Evolutionary conservation across 768 basidiomycete species (phyloP), one percentile per base, ranked within the genome.

Genomic region (Ramaria sp.): DNA sequence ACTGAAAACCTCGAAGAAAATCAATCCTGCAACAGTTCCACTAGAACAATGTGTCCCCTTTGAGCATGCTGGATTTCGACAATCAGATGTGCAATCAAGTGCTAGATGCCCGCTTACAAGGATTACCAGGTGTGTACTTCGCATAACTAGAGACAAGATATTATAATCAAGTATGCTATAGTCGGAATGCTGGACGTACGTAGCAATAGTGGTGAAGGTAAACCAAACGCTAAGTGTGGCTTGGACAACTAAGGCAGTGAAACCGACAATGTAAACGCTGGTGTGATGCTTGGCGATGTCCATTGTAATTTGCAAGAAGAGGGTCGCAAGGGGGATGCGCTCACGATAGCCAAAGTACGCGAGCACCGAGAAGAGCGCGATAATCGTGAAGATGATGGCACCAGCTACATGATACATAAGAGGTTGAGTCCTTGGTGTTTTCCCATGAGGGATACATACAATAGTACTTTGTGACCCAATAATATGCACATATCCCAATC

Each of bases 271-370:
- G 62, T 86, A 91, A 20, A 92, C 88, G 50, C 79, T 81, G 53
- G 74, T 78, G 64, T 91, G 87, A 62, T 89, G 86, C 61, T 89
- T 90, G 39, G 86, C 78, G 20, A 91, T 76, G 59, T 91, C 88
- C 74, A 91, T 87, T 6, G 85, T 83, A 24, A 87, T 81, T 66
- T 90, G 87, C 3, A 92, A 75, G 2, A 90, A 75, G 6, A 91
- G 67, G 7, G 85, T 78, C 0, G 88, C 86, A 2, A 93, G 71
- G 0, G 88, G 88, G 50, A 93, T 91, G 28, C 88, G 82, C 8
- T 75, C 75, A 53, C 74, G 73, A 62, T 78, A 83, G 18, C 81
- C 87, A 59, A 74, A 87, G 70, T 91, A 91, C 25, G 82, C 77
- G 13, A 91, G 63, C 7, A 90, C 65, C 1, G 86, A 88, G 52